phyloP scores from a whole-genome alignment of 306 rosid species.

The Lathyrus tuberosus region DNA sequence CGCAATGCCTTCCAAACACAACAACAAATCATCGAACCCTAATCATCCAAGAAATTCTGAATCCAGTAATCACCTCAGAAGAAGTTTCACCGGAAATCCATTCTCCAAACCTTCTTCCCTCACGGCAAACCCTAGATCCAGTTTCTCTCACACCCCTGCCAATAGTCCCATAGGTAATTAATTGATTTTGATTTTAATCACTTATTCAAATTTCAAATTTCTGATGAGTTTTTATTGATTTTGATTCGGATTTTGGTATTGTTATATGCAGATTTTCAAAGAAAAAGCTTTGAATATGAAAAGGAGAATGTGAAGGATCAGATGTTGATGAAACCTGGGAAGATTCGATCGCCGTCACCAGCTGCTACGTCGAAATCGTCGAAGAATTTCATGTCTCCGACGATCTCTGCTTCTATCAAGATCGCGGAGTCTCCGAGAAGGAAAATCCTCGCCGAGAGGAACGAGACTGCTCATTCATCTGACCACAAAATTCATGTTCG shows the following conservation, averaged over 20 bases:
- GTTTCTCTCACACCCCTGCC: slow-evolving; percentile 62
- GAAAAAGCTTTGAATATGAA: slow-evolving; percentile 56
- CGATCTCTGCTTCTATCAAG: slow-evolving; percentile 85
- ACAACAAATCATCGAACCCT: slow-evolving; percentile 49
- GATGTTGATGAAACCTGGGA: slow-evolving; percentile 40
- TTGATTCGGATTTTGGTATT: neutral
- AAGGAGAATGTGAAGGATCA: slow-evolving; percentile 79
- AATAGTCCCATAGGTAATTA: slow-evolving; percentile 72
- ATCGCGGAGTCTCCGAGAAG: slow-evolving; percentile 66
- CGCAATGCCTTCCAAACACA: slow-evolving; percentile 54
- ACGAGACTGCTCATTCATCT: slow-evolving; percentile 52
- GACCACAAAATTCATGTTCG: slow-evolving; percentile 51
- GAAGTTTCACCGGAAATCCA: slow-evolving; percentile 78
- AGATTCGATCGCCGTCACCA: slow-evolving; percentile 79
- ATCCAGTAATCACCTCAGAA: slow-evolving; percentile 53
- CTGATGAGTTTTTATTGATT: neutral
- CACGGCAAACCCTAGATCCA: slow-evolving; percentile 46
- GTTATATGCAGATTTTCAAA: slow-evolving; percentile 49
- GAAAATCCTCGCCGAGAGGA: slow-evolving; percentile 68
- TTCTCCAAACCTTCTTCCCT: slow-evolving; percentile 69
- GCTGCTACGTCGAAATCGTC: slow-evolving; percentile 51
- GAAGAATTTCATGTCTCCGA: slow-evolving; percentile 86
- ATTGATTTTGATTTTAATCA: too few species aligned
- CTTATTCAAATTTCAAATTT: neutral
- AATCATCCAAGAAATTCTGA: slow-evolving; percentile 67